phyloP scores from a whole-genome alignment of 805 yeast genomes.

The Candida qinlingensis region DNA sequence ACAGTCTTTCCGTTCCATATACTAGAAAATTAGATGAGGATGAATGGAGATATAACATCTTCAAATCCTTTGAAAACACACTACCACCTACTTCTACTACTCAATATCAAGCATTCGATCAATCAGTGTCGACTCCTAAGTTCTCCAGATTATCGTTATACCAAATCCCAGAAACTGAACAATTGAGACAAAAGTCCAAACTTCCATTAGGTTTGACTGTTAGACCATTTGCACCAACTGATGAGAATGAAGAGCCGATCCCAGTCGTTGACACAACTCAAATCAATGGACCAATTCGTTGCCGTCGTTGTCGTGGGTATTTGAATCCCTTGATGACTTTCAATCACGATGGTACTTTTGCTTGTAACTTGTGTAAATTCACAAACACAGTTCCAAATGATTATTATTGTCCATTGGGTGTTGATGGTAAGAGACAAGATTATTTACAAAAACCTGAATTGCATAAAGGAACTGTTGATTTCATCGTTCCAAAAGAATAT shows the following conservation, averaged over 20 bases:
- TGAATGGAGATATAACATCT: slow-evolving; percentile 32
- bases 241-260: slow-evolving; percentile 44
- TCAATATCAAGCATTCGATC: slow-evolving; percentile 65
- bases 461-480: slow-evolving; percentile 78
- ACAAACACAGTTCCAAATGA: slow-evolving; percentile 64
- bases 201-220: slow-evolving; percentile 79
- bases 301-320: slow-evolving; percentile 88
- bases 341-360: slow-evolving; percentile 53
- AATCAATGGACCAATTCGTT: slow-evolving; percentile 71
- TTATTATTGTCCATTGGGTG: slow-evolving; percentile 58
- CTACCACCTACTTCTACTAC: slow-evolving; percentile 77
- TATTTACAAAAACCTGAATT: slow-evolving; percentile 66
- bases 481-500: slow-evolving; percentile 70
- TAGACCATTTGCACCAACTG: slow-evolving; percentile 75
- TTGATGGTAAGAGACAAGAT: slow-evolving; percentile 59
- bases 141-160: slow-evolving; percentile 76
- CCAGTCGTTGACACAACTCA: slow-evolving; percentile 61
- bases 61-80: slow-evolving; percentile 70
- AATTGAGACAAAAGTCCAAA: slow-evolving; percentile 59
- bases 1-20: slow-evolving; percentile 16
- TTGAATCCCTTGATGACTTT: slow-evolving; percentile 77
- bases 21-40: slow-evolving; percentile 14
- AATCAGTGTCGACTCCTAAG: slow-evolving; percentile 80
- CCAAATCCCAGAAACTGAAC: slow-evolving; percentile 72
- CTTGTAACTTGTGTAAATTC: slow-evolving; percentile 85